Conservation (phyloP, 306 rosid species). For the Begonia fuchsioides region DNA sequence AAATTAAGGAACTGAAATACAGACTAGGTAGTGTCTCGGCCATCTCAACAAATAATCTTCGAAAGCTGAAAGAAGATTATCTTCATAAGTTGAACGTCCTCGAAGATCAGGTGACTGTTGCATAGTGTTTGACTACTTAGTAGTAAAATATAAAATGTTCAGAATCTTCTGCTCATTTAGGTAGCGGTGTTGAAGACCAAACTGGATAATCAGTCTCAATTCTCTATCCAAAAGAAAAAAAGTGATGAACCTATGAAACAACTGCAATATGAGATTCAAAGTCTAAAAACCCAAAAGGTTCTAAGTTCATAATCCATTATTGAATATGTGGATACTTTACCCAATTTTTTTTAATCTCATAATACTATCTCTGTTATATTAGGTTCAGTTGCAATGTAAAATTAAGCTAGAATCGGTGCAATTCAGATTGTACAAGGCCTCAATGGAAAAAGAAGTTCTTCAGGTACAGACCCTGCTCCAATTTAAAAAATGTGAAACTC, state of each 20-base stretch:
- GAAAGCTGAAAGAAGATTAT: slow-evolving; percentile 65
- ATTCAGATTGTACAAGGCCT: slow-evolving; percentile 51
- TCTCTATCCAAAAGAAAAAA: slow-evolving; percentile 51
- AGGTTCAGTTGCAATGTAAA: slow-evolving; percentile 90
- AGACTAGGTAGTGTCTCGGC: slow-evolving; percentile 29
- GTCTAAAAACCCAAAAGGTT: slow-evolving; percentile 87
- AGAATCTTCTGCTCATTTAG: slow-evolving; percentile 19
- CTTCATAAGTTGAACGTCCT: slow-evolving; percentile 70
- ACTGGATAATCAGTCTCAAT: slow-evolving; percentile 57
- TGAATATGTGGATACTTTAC: no score
- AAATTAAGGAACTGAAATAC: slow-evolving; percentile 49
- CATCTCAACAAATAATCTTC: slow-evolving; percentile 27
- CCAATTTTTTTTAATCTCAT: no score
- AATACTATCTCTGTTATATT: background rate
- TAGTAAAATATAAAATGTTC: background rate
- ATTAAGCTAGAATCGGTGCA: slow-evolving; percentile 69
- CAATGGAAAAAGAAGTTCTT: slow-evolving; percentile 64
- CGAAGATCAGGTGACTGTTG: slow-evolving; percentile 56
- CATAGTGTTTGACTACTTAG: background rate
- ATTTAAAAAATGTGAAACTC: background rate
- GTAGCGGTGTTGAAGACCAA: slow-evolving; percentile 62
- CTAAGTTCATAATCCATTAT: no score
- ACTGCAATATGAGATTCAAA: slow-evolving; percentile 55
- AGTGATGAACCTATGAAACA: slow-evolving; percentile 46
- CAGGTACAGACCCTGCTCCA: slow-evolving; percentile 37